phyloP scores from a whole-genome alignment of 108 stramenopile species.

The Nitzschia sp. region DNA sequence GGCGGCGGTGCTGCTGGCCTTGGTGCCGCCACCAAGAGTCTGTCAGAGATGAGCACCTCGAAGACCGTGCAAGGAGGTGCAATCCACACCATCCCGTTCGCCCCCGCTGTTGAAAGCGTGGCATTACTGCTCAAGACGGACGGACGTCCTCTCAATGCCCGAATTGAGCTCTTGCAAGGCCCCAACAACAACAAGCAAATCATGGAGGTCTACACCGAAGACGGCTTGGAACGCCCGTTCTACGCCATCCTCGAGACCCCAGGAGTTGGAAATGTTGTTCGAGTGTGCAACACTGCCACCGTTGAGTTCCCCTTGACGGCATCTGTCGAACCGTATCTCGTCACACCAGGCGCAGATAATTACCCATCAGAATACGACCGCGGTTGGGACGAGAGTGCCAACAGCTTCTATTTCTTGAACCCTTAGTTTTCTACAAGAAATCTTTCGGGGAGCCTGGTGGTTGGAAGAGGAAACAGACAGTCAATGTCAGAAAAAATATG shows the following conservation, averaged over 20 bases:
- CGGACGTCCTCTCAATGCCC: conserved; percentile 78
- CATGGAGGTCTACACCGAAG: conserved; percentile 82
- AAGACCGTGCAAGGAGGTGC: conserved; percentile 79
- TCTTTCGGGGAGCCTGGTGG: not conserved
- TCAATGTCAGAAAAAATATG: not conserved
- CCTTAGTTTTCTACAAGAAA: not conserved
- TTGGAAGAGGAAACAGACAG: not conserved
- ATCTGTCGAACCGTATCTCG: conserved; percentile 67
- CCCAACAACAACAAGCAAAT: conserved; percentile 91
- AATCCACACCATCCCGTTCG: conserved; percentile 69
- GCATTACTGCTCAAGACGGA: conserved; percentile 68
- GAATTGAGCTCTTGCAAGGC: conserved; percentile 81
- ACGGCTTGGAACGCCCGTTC: conserved; percentile 82
- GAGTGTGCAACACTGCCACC: conserved; percentile 78
- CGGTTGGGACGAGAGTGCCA: conserved; percentile 9
- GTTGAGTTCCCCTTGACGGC: conserved; percentile 84
- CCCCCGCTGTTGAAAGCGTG: conserved; percentile 69
- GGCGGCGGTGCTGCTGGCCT: conserved; percentile 2
- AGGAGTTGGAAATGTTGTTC: conserved; percentile 76
- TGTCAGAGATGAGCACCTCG: conserved; percentile 24
- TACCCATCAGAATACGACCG: conserved; percentile 5
- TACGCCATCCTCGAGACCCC: conserved; percentile 80
- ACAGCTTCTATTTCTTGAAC: conserved; percentile 9
- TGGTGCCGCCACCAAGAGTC: not conserved
- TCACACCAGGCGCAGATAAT: conserved; percentile 34